Base-by-base conservation (phyloP, 805 yeast species). In the Ogataea dorogensis region DNA sequence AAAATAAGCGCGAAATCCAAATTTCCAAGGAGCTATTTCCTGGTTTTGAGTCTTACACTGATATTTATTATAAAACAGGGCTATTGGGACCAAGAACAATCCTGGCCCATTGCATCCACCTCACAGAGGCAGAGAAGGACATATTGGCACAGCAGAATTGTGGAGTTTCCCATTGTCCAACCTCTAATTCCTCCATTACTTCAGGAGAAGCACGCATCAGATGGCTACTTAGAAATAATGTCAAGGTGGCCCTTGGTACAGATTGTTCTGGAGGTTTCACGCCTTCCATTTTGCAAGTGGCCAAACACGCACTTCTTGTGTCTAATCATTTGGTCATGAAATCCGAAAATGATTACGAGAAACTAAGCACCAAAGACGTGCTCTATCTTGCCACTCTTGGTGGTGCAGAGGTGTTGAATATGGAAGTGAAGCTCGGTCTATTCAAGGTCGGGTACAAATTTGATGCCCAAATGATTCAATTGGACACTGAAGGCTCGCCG, bases 141-240 rank as follows among this genome's bases (percentile, higher is more conserved):
- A 42, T 84, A 14, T 67, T 93, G 28, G 70, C 68, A 43, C 44
- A 51, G 12, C 71, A 73, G 14, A 63, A 74, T 5, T 65, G 86
- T 20, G 94, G 96, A 9, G 76, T 91, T 12, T 73, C 95, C 4
- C 98, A 93, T 61, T 91, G 98, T 63, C 98, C 98, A 2, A 77
- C 87, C 8, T 85, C 95, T 12, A 91, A 91, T 58, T 78, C 95
- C 1, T 78, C 93, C 12, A 71, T 91, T 39, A 80, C 95, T 0
- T 81, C 94, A 8, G 98, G 98, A 12, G 94, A 87, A 59, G 89
- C 95, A 7, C 81, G 87, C 13, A 77, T 91, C 8, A 73, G 82
- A 47, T 73, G 80, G 69, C 63, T 86, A 26, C 64, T 88, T 37
- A 69, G 80, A 29, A 70, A 72, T 24, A 75, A 73, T 8, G 71